Base-by-base conservation (phyloP, 257 asterid genomes). In the Nicotiana knightiana region DNA sequence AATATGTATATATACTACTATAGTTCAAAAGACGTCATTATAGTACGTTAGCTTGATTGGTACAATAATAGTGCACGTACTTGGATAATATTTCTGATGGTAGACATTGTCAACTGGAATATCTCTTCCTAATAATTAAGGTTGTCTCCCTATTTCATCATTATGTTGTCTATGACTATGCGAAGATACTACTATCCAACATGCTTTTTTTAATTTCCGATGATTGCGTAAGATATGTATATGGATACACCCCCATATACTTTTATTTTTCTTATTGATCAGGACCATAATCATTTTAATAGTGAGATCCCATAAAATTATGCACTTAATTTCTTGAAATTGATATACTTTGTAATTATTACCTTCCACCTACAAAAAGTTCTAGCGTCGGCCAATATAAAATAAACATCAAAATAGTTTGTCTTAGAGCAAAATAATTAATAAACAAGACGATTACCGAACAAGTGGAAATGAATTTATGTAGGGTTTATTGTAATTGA, bases 141-240 rank as follows among this genome's bases (percentile, higher is more conserved):
- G 51, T n/a, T 61, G 86, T 71, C 78, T 62, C 77, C 84, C 70
- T 70, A 33, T 84, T 62, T 79, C 54, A 78, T 46, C 67, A 67
- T 55, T 77, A 21, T 73, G 26, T 63, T 33, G 46, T 55, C 59
- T 61, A 75, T 48, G 81, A 82, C 21, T 21, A 39, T 24, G 37
- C 10, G 12, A 70, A 70, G 32, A 21, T 43, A 21, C 59, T 43
- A 21, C 59, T 71, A 71, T 71, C 21, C 37, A 39, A 13, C 58
- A 11, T 43, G 24, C 32, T 46, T 24, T 46, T 46, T 54, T 71
- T 71, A 24, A 46, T 24, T 71, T 46, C 24, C 79, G 61, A 46
- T 71, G 79, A 71, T 71, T 35, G 39, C 78, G 61, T 71, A 11
- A 71, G 78, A 71, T 54, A 46, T 5, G 21, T 46, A 17, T 71